Conservation (phyloP, 2,329 filamentous ascomycete genomes). For the Cladosporium sphaerospermum region DNA sequence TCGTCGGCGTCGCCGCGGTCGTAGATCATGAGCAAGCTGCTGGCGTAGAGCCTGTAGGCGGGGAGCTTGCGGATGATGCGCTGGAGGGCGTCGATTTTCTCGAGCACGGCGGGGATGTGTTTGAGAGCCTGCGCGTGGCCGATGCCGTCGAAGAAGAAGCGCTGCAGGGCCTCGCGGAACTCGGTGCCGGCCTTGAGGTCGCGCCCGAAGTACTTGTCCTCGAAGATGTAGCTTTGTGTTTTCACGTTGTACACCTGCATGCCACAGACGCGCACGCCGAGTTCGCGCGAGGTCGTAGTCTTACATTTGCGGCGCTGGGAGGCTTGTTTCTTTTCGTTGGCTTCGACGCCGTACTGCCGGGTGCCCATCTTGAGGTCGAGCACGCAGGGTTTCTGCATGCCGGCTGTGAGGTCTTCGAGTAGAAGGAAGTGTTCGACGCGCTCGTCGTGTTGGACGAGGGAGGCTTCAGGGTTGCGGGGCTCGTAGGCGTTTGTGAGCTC, state of each 20-base stretch:
- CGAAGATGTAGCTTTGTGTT: constrained; percentile 80
- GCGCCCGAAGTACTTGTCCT: constrained; percentile 96
- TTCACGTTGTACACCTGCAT: constrained; percentile 92
- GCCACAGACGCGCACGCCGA: constrained; percentile 90
- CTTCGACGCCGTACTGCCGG: constrained; percentile 90
- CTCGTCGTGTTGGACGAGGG: constrained; percentile 42
- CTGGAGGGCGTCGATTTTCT: constrained; percentile 78
- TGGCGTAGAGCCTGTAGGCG: constrained; percentile 91
- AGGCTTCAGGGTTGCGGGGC: constrained; percentile 40
- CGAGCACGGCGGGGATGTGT: constrained; percentile 81
- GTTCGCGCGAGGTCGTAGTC: constrained; percentile 80
- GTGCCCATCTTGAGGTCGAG: constrained; percentile 99
- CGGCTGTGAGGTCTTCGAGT: constrained; percentile 88
- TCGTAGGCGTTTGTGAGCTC: constrained; percentile 20
- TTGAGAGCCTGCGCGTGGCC: constrained; percentile 72
- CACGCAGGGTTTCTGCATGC: constrained; percentile 94
- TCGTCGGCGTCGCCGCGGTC: constrained; percentile 66
- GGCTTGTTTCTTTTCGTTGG: constrained; percentile 81
- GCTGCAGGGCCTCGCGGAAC: constrained; percentile 80
- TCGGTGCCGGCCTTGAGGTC: constrained; percentile 79
- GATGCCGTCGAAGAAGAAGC: constrained; percentile 85
- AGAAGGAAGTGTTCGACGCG: constrained; percentile 90
- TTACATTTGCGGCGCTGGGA: constrained; percentile 92
- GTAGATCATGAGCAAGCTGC: constrained; percentile 90
- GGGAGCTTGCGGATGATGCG: constrained; percentile 71